phyloP scores from a whole-genome alignment of 441 rosid genomes.

The Erodium texanum region DNA sequence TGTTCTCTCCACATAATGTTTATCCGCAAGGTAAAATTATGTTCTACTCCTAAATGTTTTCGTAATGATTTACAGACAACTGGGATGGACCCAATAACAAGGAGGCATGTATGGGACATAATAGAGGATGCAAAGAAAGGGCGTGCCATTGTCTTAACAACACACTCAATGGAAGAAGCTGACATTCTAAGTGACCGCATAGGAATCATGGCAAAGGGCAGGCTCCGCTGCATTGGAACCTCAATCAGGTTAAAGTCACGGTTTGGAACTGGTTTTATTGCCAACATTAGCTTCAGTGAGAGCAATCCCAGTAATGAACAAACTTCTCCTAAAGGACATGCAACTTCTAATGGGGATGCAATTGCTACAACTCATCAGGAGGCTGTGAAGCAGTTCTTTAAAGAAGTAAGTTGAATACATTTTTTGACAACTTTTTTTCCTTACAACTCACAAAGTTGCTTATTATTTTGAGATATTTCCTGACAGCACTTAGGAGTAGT shows the following conservation, averaged over 20 bases:
- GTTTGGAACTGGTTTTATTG: slow-evolving; percentile 76
- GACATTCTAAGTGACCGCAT: slow-evolving; percentile 85
- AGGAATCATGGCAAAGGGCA: slow-evolving; percentile 95
- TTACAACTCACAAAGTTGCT: slow-evolving; percentile 6
- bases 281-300: slow-evolving; percentile 61
- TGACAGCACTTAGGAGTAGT: slow-evolving; percentile 52
- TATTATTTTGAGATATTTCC: slow-evolving; percentile 18
- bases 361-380: slow-evolving; percentile 27
- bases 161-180: slow-evolving; percentile 97
- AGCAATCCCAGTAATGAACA: slow-evolving; percentile 24
- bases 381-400: slow-evolving; percentile 61
- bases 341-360: slow-evolving; percentile 21
- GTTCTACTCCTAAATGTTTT: no score
- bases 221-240: slow-evolving; percentile 77
- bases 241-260: slow-evolving; percentile 77
- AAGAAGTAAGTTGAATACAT: slow-evolving; percentile 34
- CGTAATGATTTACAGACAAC: slow-evolving; percentile 43
- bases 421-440: neutral
- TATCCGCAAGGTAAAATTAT: no score
- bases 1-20: neutral
- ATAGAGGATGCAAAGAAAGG: slow-evolving; percentile 78
- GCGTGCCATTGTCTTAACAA: slow-evolving; percentile 69
- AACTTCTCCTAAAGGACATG: slow-evolving; percentile 26
- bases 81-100: slow-evolving; percentile 86
- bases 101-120: slow-evolving; percentile 93